phyloP scores from a whole-genome alignment of 1,139 yeast genomes.

The Hanseniaspora uvarum region DNA sequence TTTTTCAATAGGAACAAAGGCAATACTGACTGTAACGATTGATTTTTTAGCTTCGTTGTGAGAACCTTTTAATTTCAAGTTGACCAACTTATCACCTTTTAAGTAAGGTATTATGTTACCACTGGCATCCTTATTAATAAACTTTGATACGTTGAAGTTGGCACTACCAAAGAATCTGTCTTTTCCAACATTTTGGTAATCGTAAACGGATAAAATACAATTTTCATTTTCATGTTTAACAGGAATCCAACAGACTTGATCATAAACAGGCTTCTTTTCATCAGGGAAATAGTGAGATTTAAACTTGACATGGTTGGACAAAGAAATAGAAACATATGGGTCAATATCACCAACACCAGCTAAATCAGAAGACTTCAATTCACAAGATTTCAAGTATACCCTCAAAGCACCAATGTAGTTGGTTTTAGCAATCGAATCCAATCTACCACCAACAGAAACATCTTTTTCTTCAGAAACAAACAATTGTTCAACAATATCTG shows the following conservation, averaged over 20 bases:
- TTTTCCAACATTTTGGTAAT: slow-evolving; percentile 51
- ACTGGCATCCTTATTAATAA: slow-evolving; percentile 39
- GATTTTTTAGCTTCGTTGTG: slow-evolving; percentile 36
- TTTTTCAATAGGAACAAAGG: slow-evolving; percentile 55
- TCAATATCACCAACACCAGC: slow-evolving; percentile 63
- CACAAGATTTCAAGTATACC: slow-evolving; percentile 47
- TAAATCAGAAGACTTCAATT: slow-evolving; percentile 33
- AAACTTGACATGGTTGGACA: slow-evolving; percentile 49
- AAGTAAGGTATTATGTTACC: slow-evolving; percentile 41
- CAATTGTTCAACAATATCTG: background rate
- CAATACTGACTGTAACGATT: slow-evolving; percentile 43
- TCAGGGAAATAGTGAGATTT: slow-evolving; percentile 49
- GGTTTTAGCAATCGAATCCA: slow-evolving; percentile 15
- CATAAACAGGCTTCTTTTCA: slow-evolving; percentile 46
- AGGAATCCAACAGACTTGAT: slow-evolving; percentile 53
- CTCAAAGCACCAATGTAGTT: slow-evolving; percentile 55
- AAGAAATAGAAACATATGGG: slow-evolving; percentile 53
- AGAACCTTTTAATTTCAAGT: slow-evolving; percentile 33
- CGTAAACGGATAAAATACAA: slow-evolving; percentile 49
- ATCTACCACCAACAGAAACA: slow-evolving; percentile 46
- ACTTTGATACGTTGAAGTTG: slow-evolving; percentile 42
- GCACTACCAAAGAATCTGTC: slow-evolving; percentile 57
- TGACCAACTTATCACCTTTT: slow-evolving; percentile 37
- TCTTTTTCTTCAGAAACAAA: slow-evolving; percentile 18
- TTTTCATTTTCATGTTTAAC: slow-evolving; percentile 53